Evolutionary conservation across 2,329 filamentous ascomycete species (phyloP), one percentile per base, ranked within the genome.

Genomic region (Trichoderma aggressivum): DNA sequence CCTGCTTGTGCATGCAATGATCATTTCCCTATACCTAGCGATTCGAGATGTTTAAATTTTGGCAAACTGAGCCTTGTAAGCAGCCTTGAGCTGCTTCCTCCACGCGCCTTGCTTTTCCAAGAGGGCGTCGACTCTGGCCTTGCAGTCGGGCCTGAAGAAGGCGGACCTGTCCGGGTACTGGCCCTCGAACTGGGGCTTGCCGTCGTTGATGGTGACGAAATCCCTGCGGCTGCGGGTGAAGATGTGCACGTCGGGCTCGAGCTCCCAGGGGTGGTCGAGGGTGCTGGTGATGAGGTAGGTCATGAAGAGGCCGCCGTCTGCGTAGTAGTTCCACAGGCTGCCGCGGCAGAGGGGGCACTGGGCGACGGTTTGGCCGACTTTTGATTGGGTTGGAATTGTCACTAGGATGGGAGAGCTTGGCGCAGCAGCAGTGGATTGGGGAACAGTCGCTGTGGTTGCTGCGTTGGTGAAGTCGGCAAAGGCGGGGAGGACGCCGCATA

Each of bases 171-270:
- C 76, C 4, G 74, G 70, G 71, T 84, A 84, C 60, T 78, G 81
- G 12, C 64, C 76, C 26, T 82, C 76, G 70, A 81, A 82, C 61
- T 80, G 78, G 26, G 80, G 79, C 73, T 80, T 81, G 11, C 74
- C 80, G 59, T 81, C 78, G 3, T 73, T 73, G 67, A 85, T 72
- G 36, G 76, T 70, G 67, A 86, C 71, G 76, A 83, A 86, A 14
- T 75, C 73, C 71, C 77, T 73, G 70, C 82, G 84, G 70, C 79
- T 82, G 39, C 77, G 75, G 21, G 79, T 80, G 72, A 77, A 86
- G 64, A 85, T 83, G 75, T 86, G 84, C 24, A 82, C 79, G 74
- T 85, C 82, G 1, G 84, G 84, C n/a, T 79, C 77, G 8, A 83
- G 73, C 67, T 79, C 75, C 72, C 78, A 77, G 7, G 80, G 76